Conservation (phyloP, 1,284 basidiomycete genomes). For the Schizophyllum commune region DNA sequence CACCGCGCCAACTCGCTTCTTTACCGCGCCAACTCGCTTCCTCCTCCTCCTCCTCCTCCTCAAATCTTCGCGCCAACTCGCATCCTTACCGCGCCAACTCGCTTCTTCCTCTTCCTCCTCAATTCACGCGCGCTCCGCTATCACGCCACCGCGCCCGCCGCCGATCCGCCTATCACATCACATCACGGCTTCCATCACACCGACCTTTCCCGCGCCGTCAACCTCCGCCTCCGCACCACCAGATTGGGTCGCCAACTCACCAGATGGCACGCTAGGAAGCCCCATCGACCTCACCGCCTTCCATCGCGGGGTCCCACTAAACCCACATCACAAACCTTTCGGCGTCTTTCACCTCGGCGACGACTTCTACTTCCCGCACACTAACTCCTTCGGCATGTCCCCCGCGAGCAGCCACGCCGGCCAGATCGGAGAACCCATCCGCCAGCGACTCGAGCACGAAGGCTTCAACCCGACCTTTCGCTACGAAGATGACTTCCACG, state of each 20-base stretch:
- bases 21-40: too few relatives aligned
- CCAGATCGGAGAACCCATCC: constrained; percentile 14
- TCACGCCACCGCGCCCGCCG: too few relatives aligned
- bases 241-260: constrained; percentile 19
- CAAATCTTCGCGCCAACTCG: too few relatives aligned
- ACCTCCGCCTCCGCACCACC: not conserved
- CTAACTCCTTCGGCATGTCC: constrained; percentile 15
- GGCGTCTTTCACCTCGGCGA: constrained; percentile 12
- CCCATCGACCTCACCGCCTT: constrained; percentile 19
- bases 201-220: not conserved
- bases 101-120: too few relatives aligned
- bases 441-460: constrained; percentile 8
- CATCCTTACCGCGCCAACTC: too few relatives aligned
- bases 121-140: too few relatives aligned
- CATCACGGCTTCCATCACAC: not conserved
- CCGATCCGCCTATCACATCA: too few relatives aligned
- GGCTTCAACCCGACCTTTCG: constrained; percentile 5
- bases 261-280: constrained; percentile 19
- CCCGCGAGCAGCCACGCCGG: constrained; percentile 18
- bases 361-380: constrained; percentile 11
- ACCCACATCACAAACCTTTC: constrained; percentile 16
- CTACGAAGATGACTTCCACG: constrained; percentile 22
- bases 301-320: constrained; percentile 17
- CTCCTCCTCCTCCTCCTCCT: too few relatives aligned
- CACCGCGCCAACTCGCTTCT: too few relatives aligned